phyloP scores from a whole-genome alignment of 2,329 filamentous ascomycete species.

The Paracoccidioides brasiliensis region DNA sequence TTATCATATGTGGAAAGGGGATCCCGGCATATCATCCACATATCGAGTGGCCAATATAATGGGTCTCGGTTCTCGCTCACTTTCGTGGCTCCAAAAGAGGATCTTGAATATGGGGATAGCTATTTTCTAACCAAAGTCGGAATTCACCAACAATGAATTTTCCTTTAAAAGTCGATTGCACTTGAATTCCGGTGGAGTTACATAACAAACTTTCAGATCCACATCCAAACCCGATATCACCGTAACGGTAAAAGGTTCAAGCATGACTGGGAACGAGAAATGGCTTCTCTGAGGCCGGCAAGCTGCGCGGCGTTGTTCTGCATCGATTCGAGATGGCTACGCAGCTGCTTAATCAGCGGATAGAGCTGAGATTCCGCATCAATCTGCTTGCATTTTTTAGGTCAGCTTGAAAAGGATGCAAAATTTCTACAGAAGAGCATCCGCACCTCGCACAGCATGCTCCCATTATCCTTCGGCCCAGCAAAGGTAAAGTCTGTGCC shows the following conservation, averaged over 20 bases:
- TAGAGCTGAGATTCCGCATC: slow-evolving; percentile 26
- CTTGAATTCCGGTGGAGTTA: too few species aligned
- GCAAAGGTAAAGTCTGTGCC: slow-evolving; percentile 19
- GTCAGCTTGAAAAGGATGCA: slow-evolving; percentile 1
- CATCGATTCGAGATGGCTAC: slow-evolving; percentile 33
- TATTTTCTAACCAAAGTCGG: not conserved
- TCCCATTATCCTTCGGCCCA: slow-evolving; percentile 15
- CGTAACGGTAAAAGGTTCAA: slow-evolving; percentile 10
- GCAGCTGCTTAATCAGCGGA: slow-evolving; percentile 27
- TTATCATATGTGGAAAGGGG: too few species aligned
- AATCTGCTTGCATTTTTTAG: slow-evolving; percentile 16
- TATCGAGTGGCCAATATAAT: not conserved
- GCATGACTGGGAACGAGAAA: slow-evolving; percentile 20
- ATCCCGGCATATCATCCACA: too few species aligned
- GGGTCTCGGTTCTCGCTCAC: not conserved
- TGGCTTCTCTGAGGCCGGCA: slow-evolving; percentile 24
- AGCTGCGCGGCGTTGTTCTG: slow-evolving; percentile 29
- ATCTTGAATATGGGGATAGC: not conserved
- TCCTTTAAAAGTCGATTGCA: not conserved
- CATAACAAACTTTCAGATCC: not conserved
- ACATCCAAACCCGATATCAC: slow-evolving; percentile 3
- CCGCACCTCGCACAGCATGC: slow-evolving; percentile 24
- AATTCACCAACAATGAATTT: not conserved
- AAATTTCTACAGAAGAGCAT: not conserved
- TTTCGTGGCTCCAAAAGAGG: not conserved